A percentile compares a stretch with the other conserved stretches of the same genome.
These are phyloP conservation scores for Mercurialis annua DNA, from an alignment of 345 rosid genomes.

Conservation along the genomic window DNA sequence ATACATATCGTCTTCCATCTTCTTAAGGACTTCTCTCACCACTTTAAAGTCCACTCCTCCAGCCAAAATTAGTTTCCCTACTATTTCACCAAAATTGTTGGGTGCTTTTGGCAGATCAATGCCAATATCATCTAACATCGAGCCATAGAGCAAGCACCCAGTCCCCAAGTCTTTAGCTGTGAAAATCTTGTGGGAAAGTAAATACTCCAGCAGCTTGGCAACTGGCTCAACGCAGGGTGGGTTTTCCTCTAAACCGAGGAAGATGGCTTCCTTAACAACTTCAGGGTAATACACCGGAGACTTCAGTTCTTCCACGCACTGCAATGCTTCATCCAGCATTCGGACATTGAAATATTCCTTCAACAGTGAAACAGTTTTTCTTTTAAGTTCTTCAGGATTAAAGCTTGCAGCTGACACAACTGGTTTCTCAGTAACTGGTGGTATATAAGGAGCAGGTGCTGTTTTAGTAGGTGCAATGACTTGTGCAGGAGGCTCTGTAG, in stretches of 20 bases:
- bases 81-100: slow-evolving; percentile 62
- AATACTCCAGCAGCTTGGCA: slow-evolving; percentile 44
- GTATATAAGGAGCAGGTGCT: slow-evolving; percentile 20
- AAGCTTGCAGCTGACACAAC: slow-evolving; percentile 31
- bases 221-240: slow-evolving; percentile 56
- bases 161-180: slow-evolving; percentile 46
- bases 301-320: slow-evolving; percentile 66
- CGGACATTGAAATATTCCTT: slow-evolving; percentile 65
- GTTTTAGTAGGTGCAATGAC: slow-evolving; percentile 26
- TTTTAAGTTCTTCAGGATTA: slow-evolving; percentile 47
- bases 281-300: slow-evolving; percentile 67
- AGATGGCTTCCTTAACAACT: slow-evolving; percentile 75
- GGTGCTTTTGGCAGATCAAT: slow-evolving; percentile 89
- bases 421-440: slow-evolving; percentile 35
- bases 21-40: slow-evolving; percentile 57
- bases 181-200: slow-evolving; percentile 45
- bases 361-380: slow-evolving; percentile 58
- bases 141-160: slow-evolving; percentile 68
- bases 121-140: slow-evolving; percentile 73
- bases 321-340: slow-evolving; percentile 65
- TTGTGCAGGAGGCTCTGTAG: slow-evolving; percentile 33
- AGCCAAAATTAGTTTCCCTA: slow-evolving; percentile 56
- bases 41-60: slow-evolving; percentile 49
- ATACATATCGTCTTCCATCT: slow-evolving; percentile 58
- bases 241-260: slow-evolving; percentile 65